Base-by-base conservation (phyloP, 2,329 filamentous ascomycete species). In the Ceratocystis eucalypticola region DNA sequence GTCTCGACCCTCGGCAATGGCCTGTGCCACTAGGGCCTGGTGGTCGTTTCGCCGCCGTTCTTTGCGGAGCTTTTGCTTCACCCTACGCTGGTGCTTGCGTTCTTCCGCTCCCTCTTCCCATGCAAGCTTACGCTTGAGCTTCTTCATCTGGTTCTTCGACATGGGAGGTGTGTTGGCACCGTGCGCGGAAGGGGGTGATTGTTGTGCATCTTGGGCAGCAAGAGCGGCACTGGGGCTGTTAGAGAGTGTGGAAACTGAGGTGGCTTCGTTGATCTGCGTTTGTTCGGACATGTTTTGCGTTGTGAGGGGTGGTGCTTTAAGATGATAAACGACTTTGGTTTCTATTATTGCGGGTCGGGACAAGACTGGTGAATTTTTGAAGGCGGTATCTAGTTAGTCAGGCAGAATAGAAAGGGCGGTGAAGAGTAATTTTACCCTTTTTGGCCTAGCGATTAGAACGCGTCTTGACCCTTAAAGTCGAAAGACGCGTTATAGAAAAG, bases 81-180 rank as follows among this genome's bases (percentile, higher is more conserved):
- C 82, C 68, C 82, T 84, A 65, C 80, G 79, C 69, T 77, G 77
- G 63, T 74, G 75, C 68, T 80, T 81, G 68, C 84, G 83, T 41
- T 80, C 78, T 50, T 82, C 82, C 69, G 84, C 87, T 25, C 82
- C 83, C 6, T 86, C 84, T 71, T 96, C 91, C 88, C 89, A 96
- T 73, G 84, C 79, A 72, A 89, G 81, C 69, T 84, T 81, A 66
- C 85, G 86, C 68, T 82, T 84, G 64, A 91, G 78, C 72, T 91
- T 93, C 76, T 96, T 96, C 68, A 88, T 78, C 71, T 93, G 88
- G 72, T 87, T 95, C 73, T 97, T 97, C 20, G 93, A 96, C 64
- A 96, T 69, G 25, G 71, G 70, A 1, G 71, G 69, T 2, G 67
- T 50, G 5, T 61, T 55, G 22, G 71, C 67, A 25, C 20, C 37